These are phyloP conservation scores for Leccinum subgranulosum DNA, from an alignment of 768 basidiomycete species.

Conservation along the genomic window DNA sequence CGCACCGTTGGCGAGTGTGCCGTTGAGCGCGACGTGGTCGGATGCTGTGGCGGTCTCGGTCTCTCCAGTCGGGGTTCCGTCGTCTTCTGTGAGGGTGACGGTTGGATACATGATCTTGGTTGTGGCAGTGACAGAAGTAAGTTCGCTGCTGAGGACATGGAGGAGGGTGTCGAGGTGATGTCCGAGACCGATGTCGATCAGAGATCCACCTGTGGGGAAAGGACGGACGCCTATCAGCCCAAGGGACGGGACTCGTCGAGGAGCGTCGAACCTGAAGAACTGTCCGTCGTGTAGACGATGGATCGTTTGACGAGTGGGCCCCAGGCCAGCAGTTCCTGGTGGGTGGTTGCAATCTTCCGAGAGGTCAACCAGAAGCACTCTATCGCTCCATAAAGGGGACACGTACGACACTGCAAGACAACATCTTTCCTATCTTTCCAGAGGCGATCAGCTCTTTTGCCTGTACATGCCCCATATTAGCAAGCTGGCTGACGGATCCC, in stretches of 20 bases:
- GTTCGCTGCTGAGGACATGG: constrained; percentile 4
- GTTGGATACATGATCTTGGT: constrained; percentile 4
- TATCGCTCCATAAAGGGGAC: background rate
- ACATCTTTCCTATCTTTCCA: constrained; percentile 7
- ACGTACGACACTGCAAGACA: constrained; percentile 11
- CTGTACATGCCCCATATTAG: background rate
- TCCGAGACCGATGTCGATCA: constrained; percentile 2
- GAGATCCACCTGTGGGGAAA: background rate
- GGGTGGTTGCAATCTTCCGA: background rate
- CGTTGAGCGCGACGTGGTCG: constrained; percentile 5
- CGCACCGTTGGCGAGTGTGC: constrained; percentile 6
- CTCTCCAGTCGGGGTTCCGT: constrained; percentile 5
- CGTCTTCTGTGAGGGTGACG: background rate
- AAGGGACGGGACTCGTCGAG: background rate
- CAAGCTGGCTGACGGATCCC: too few species aligned
- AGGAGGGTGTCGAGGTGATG: constrained; percentile 5
- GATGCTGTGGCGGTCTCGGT: background rate
- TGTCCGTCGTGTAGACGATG: background rate
- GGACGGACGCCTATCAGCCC: background rate
- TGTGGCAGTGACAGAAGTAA: constrained; percentile 2
- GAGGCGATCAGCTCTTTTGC: constrained; percentile 7
- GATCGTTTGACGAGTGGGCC: constrained; percentile 4
- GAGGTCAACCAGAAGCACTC: background rate
- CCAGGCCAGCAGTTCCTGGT: background rate
- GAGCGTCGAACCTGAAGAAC: background rate